These are phyloP conservation scores for Amylostereum areolatum DNA, from an alignment of 1,284 basidiomycete species.

Conservation along the genomic window DNA sequence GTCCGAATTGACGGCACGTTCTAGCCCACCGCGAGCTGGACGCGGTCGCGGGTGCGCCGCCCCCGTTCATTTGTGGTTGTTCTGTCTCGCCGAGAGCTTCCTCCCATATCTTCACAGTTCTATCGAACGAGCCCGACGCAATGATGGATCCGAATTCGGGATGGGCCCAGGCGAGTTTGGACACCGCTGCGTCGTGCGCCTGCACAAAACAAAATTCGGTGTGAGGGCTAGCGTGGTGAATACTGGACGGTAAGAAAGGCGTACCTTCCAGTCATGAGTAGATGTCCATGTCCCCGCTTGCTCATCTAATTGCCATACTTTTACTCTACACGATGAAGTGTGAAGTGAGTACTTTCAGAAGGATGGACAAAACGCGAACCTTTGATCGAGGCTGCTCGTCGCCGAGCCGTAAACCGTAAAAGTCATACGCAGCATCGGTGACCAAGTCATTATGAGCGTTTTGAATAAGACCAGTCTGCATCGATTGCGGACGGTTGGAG, in stretches of 20 bases:
- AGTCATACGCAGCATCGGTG: conserved; percentile 83
- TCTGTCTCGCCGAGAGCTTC: conserved; percentile 40
- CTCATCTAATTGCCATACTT: conserved; percentile 76
- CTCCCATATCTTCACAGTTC: conserved; percentile 89
- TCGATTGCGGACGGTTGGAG: not conserved
- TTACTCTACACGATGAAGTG: conserved; percentile 64
- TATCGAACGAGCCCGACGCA: conserved; percentile 82
- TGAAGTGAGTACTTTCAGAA: too few relatives aligned
- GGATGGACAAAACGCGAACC: too few relatives aligned
- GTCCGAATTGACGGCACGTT: conserved; percentile 72
- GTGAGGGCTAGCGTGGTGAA: too few relatives aligned
- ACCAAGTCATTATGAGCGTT: conserved; percentile 75
- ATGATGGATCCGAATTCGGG: conserved; percentile 84
- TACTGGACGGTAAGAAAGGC: too few relatives aligned
- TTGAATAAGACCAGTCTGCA: conserved; percentile 68
- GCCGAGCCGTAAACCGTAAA: conserved; percentile 80
- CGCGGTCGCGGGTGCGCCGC: conserved; percentile 17
- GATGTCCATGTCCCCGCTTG: conserved; percentile 64
- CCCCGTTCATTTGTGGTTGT: conserved; percentile 26
- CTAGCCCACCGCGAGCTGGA: conserved; percentile 58
- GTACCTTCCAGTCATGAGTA: conserved; percentile 85
- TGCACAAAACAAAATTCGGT: too few relatives aligned
- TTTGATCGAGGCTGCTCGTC: conserved; percentile 74
- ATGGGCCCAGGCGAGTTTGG: conserved; percentile 83
- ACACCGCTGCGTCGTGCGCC: conserved; percentile 86